Base-by-base conservation (phyloP, 192 early-diverging fungal species). In the Coemansia pectinata region DNA sequence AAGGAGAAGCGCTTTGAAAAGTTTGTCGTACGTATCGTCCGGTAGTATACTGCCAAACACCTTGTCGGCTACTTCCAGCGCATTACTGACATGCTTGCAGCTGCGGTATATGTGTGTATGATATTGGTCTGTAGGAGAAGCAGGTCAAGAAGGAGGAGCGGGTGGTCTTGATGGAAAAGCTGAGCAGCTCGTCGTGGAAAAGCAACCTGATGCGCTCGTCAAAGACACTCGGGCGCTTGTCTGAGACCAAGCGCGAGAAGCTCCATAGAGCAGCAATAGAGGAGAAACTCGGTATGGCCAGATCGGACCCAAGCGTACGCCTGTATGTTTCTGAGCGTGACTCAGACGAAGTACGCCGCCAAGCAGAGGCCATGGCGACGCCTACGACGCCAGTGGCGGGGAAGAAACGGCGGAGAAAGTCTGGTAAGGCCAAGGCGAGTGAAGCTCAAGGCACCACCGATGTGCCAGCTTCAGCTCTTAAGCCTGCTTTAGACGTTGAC, bases 101-200 rank as follows among this genome's bases (percentile, higher is more conserved):
- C 50, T 53, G 50, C 50, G 12, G 4, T 19, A 3, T 19, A 4
- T 31, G 29, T 57, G 53, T 31, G 19, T 41, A 9, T 42, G 40
- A 9, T 41, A 48, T 40, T 39, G 38, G 2, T 27, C 9, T 80
- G 64, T 77, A 78, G 88, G 82, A 91, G 62, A 89, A 91, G 84
- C 92, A 94, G 76, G 70, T 92, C 70, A 91, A 92, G 74, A 94
- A 94, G 74, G 91, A 92, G 52, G 88, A 90, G 63, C 79, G 91
- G 27, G 89, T 83, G 7, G 86, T 73, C 25, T 64, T 92, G 52
- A 63, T 94, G 19, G 89, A 91, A 36, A 88, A 86, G 71, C 71
- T 86, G n/a, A 65, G 73, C 53, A 85, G 78, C 25, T 90, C 91
- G 44, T 85, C 89, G 38, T 94, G 87, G 87, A 88, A 86, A 9